These are phyloP conservation scores for Malus sylvestris DNA, from an alignment of 306 rosid species.

Conservation along the genomic window DNA sequence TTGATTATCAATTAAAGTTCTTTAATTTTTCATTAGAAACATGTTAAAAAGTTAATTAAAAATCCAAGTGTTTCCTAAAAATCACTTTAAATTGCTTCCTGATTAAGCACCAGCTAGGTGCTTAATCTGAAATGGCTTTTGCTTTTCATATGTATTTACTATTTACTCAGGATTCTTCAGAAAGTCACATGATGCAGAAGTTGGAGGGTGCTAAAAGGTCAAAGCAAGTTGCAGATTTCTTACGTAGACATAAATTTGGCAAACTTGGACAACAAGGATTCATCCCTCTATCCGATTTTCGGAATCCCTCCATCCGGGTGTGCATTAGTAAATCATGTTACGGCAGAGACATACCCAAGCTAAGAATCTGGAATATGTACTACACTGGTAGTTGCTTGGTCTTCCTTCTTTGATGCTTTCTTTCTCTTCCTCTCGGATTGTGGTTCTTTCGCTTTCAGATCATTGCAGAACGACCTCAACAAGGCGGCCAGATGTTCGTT, in stretches of 20 bases:
- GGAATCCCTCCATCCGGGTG: neutral
- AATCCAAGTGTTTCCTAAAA: neutral
- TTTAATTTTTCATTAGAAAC: no score
- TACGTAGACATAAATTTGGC: neutral
- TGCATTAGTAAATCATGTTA: neutral
- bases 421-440: slow-evolving; percentile 74
- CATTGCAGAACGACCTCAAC: slow-evolving; percentile 56
- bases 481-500: slow-evolving; percentile 62
- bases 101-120: neutral
- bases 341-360: neutral
- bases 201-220: neutral
- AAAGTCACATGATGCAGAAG: slow-evolving; percentile 3
- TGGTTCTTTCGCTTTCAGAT: slow-evolving; percentile 69
- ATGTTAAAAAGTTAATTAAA: neutral
- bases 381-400: slow-evolving; percentile 29
- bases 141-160: neutral
- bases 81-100: neutral
- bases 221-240: neutral
- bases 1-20: no score
- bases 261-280: neutral
- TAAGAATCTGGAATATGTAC: slow-evolving; percentile 30
- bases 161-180: neutral
- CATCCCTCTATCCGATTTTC: neutral
- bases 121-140: neutral
- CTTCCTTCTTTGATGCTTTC: slow-evolving; percentile 49